Evolutionary conservation across 495 filamentous ascomycete species (phyloP), one percentile per base, ranked within the genome.

Genomic region (Aspergillus nidulans): DNA sequence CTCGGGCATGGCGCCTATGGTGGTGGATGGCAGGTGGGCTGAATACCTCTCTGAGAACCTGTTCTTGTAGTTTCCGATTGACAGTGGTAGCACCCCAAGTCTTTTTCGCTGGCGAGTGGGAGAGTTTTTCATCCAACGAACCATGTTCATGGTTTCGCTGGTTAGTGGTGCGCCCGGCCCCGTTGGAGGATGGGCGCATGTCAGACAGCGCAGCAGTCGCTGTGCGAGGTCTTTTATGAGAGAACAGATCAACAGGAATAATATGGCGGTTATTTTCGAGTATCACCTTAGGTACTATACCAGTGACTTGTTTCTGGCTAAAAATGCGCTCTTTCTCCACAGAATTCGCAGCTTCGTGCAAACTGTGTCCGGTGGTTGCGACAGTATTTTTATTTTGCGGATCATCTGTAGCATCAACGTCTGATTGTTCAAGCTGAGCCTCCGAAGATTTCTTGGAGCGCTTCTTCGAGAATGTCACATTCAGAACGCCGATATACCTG

Each of bases 191-290:
- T 25, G 55, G 62, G 8, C 59, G 58, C 19, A 56, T 53, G 24
- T 30, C 49, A 20, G 62, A 51, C 16, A 52, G 39, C 13, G 63
- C 52, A 34, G 58, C 61, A 53, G 72, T 64, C 1, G 68, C 50
- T 1, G 71, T 63, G 16, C 62, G 60, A 7, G 69, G 64, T 56
- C 72, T 57, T 41, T 73, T 64, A 10, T 58, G 52, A 12, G 61
- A 83, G 71, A 82, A 96, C 57, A 90, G 71, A 66, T 86, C 89
- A 16, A 89, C 84, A 6, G 94, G 95, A 36, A 98, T 87, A 53
- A 98, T 96, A 62, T 98, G 94, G 28, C 90, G 82, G 62, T 98
- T 98, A 62, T 97, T 91, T 53, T 91, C 92, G 56, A 98, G 89
- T 8, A 94, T 89, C 23, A 98, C 94, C 51, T 95, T 91, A 6